Evolutionary conservation across 1,284 basidiomycete genomes (phyloP), one percentile per base, ranked within the genome.

Genomic region (Ganoderma lucidum): DNA sequence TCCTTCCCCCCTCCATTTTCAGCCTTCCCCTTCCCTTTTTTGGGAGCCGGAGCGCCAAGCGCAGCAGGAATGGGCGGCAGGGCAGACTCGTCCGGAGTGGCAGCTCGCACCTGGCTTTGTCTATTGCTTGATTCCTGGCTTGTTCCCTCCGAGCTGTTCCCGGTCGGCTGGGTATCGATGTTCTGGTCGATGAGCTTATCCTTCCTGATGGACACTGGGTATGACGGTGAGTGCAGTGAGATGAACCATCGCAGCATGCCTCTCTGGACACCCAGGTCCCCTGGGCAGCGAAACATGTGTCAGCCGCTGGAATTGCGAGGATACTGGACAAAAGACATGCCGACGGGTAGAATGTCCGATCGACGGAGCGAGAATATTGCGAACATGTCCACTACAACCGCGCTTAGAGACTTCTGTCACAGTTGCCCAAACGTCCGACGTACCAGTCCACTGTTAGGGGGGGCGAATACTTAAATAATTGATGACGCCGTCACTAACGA

Each of bases 301-400:
- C 5, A 64, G 55, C 23, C 1, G 39, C 15, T 41, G 44, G 4
- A 10, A 23, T 19, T 44, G 42, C 4, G 9, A 48, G 9, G 53
- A n/a, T 37, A 19, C 56, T 32, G 69, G 66, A 56, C 62, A 66
- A 30, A 71, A 84, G 71, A 76, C 88, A 74, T 73, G 89, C 91
- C 90, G 62, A 93, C 89, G 51, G 94, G 93, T 2, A 96, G 84
- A 62, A 96, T 92, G 79, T 97, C 90, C 0, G 93, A 93, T 8
- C 95, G 89, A 6, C 93, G 86, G 30, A 96, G 84, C 1, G 93
- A 93, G 80, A 96, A 96, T 69, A 97, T 94, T 14, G 93, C 88
- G 77, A 96, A 96, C 95, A 96, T 96, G 77, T 96, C 90, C 17
- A 95, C 93, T 85, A 80, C 17, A 48, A 37, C 30, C 62, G 23